A percentile compares a stretch with the other conserved stretches of the same genome.
phyloP scores from a whole-genome alignment of 768 basidiomycete genomes.

The Agrocybe praecox region DNA sequence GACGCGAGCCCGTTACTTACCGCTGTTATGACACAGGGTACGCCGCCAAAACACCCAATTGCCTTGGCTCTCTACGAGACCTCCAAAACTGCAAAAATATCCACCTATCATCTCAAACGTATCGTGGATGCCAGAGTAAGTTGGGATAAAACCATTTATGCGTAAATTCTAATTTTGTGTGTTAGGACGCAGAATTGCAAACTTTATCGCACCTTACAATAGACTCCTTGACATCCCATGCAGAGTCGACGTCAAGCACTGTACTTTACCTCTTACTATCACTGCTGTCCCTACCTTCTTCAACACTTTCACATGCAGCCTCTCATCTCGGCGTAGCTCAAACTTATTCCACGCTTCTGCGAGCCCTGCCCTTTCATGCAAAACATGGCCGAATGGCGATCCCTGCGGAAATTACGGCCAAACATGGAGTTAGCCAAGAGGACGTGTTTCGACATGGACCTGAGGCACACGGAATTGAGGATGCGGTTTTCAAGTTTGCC shows the following conservation, averaged over 20 bases:
- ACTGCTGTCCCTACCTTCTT: slow-evolving; percentile 55
- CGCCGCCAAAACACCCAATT: slow-evolving; percentile 79
- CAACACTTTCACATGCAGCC: slow-evolving; percentile 70
- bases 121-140: slow-evolving; percentile 85
- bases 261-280: slow-evolving; percentile 78
- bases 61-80: slow-evolving; percentile 71
- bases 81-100: slow-evolving; percentile 49
- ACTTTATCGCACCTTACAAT: slow-evolving; percentile 66
- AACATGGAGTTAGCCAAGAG: slow-evolving; percentile 77
- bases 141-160: slow-evolving; percentile 13
- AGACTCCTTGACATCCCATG: slow-evolving; percentile 69
- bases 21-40: slow-evolving; percentile 47
- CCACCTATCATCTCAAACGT: slow-evolving; percentile 77
- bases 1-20: slow-evolving; percentile 11
- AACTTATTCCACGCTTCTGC: slow-evolving; percentile 69
- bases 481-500: slow-evolving; percentile 85
- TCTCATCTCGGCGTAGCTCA: slow-evolving; percentile 82
- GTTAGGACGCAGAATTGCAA: slow-evolving; percentile 67
- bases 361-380: slow-evolving; percentile 78
- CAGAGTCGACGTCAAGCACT: slow-evolving; percentile 81
- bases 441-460: slow-evolving; percentile 68
- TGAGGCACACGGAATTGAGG: slow-evolving; percentile 61
- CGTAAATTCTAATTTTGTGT: slow-evolving; percentile 14
- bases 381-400: slow-evolving; percentile 72
- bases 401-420: slow-evolving; percentile 81